Evolutionary conservation across 2,329 filamentous ascomycete genomes (phyloP).

Genomic region (Alternaria angustiovoidea): DNA sequence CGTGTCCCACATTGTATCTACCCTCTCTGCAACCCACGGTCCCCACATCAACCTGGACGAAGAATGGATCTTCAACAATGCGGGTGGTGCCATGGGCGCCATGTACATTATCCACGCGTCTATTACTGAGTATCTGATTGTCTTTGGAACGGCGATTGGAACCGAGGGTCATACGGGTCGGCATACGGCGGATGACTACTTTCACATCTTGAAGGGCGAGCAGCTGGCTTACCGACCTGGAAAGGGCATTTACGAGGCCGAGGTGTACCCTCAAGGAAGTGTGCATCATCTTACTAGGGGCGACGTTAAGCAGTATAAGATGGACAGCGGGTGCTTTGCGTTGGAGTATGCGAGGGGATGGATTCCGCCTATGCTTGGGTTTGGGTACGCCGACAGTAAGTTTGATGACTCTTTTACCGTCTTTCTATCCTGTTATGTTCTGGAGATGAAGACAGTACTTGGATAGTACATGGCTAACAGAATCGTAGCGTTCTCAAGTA

Average conservation of each 20-base stretch:
- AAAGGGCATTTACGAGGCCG: slow-evolving; percentile 70
- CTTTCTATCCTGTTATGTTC: background rate
- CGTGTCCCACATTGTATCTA: slow-evolving; percentile 73
- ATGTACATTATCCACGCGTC: slow-evolving; percentile 92
- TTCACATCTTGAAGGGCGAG: slow-evolving; percentile 83
- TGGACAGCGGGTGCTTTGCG: slow-evolving; percentile 79
- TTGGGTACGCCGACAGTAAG: slow-evolving; percentile 79
- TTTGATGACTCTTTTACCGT: background rate
- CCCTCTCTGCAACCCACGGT: slow-evolving; percentile 60
- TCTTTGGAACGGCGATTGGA: slow-evolving; percentile 69
- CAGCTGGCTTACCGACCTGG: slow-evolving; percentile 73
- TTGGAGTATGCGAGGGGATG: slow-evolving; percentile 86
- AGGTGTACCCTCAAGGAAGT: slow-evolving; percentile 73
- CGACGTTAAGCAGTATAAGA: slow-evolving; percentile 81
- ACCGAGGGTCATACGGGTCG: slow-evolving; percentile 89
- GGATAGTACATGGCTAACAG: slow-evolving; percentile 1
- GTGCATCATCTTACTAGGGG: slow-evolving; percentile 78
- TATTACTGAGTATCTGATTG: slow-evolving; percentile 69
- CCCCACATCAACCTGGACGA: slow-evolving; percentile 71
- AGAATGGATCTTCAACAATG: slow-evolving; percentile 93
- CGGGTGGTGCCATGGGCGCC: slow-evolving; percentile 87
- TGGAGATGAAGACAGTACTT: background rate
- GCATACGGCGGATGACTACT: slow-evolving; percentile 93
- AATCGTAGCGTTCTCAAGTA: slow-evolving; percentile 68
- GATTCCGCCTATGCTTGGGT: slow-evolving; percentile 93